Evolutionary conservation across 2,329 filamentous ascomycete genomes (phyloP).

Genomic region (Ophiostoma piceae): DNA sequence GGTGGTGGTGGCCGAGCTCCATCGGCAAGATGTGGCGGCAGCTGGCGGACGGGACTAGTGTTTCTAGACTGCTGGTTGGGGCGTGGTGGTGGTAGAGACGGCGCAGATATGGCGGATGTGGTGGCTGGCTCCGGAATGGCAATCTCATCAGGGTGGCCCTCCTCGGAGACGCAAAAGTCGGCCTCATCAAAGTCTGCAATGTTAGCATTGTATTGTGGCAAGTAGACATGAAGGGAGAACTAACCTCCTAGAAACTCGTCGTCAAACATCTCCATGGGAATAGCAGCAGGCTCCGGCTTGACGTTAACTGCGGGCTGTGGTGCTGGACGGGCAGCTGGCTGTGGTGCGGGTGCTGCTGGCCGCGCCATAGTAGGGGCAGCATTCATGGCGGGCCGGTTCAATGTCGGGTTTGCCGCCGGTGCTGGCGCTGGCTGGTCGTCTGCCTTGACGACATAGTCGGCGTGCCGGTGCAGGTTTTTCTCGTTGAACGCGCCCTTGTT

Average conservation of each 20-base stretch:
- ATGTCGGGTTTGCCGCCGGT: constrained; percentile 12
- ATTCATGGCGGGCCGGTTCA: not conserved
- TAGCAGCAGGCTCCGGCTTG: constrained; percentile 11
- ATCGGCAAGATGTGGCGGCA: constrained; percentile 24
- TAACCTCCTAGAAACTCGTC: constrained; percentile 49
- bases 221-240: constrained; percentile 10
- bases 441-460: constrained; percentile 65
- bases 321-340: not conserved
- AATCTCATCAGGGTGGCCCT: constrained; percentile 71
- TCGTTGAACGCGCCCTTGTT: constrained; percentile 60
- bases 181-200: constrained; percentile 65
- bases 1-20: constrained; percentile 17
- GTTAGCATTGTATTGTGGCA: not conserved
- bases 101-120: constrained; percentile 28
- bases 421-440: constrained; percentile 31
- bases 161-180: constrained; percentile 63
- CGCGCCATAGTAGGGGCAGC: not conserved
- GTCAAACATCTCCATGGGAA: constrained; percentile 26
- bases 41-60: constrained; percentile 27
- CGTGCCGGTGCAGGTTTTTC: constrained; percentile 73
- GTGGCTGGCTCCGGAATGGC: constrained; percentile 42
- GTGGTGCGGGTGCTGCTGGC: constrained; percentile 9
- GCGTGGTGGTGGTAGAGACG: constrained; percentile 26
- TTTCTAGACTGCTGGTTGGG: constrained; percentile 28
- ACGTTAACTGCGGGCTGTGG: not conserved